These are phyloP conservation scores for Termitomyces sp. DNA, from an alignment of 768 basidiomycete species.

Conservation along the genomic window DNA sequence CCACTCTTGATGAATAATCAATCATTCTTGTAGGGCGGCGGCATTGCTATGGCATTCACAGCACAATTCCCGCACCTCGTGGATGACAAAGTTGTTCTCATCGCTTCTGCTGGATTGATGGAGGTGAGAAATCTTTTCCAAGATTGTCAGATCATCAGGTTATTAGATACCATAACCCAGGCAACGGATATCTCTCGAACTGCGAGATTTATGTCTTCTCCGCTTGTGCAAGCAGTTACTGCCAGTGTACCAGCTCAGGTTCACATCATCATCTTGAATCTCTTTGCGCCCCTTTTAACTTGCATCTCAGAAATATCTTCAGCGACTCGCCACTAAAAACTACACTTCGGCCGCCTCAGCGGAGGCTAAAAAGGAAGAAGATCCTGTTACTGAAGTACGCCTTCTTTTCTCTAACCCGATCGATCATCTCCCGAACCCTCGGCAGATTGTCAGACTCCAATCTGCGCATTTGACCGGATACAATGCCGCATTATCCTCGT, in stretches of 20 bases:
- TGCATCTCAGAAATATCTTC: conserved; percentile 39
- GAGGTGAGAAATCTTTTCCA: conserved; percentile 34
- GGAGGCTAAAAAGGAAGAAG: conserved; percentile 17
- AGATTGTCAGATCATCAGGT: not conserved
- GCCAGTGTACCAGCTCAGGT: conserved; percentile 60
- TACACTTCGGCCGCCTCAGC: conserved; percentile 7
- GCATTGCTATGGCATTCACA: conserved; percentile 63
- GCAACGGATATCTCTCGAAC: conserved; percentile 66
- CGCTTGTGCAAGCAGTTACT: conserved; percentile 61
- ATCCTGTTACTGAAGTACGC: conserved; percentile 39
- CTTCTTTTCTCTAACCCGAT: not conserved
- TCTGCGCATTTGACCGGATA: conserved; percentile 71
- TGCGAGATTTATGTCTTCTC: conserved; percentile 72
- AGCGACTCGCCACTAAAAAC: conserved; percentile 37
- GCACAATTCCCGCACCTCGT: conserved; percentile 69
- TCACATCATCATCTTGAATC: conserved; percentile 13
- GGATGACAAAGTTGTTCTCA: conserved; percentile 54
- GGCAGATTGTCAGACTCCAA: conserved; percentile 68
- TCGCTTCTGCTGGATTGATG: conserved; percentile 66
- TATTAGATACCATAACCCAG: conserved; percentile 22
- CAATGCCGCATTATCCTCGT: conserved; percentile 73
- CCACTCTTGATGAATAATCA: not conserved
- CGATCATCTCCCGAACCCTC: not conserved
- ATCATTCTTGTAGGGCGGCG: conserved; percentile 53
- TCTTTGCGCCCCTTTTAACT: not conserved